Evolutionary conservation across 1,284 basidiomycete genomes (phyloP).

Genomic region (Mycena citricolor): DNA sequence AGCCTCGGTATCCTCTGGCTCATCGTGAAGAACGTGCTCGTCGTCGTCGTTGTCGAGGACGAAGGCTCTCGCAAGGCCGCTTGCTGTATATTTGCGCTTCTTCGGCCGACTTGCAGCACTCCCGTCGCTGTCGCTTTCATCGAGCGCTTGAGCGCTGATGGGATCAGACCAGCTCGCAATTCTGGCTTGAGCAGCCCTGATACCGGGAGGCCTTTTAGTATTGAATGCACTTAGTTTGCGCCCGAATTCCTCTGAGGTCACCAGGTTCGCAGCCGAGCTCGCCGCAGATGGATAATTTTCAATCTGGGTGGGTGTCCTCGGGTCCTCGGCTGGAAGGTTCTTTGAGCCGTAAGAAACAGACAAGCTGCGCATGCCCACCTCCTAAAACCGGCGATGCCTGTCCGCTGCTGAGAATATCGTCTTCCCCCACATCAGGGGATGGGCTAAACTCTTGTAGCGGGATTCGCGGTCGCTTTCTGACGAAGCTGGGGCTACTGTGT

Average conservation of each 20-base stretch:
- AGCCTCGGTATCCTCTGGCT: constrained; percentile 15
- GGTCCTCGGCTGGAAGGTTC: constrained; percentile 34
- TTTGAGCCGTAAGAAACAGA: no score
- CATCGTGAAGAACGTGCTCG: constrained; percentile 15
- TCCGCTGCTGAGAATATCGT: constrained; percentile 68
- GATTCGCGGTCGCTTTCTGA: constrained; percentile 12
- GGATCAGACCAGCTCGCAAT: constrained; percentile 57
- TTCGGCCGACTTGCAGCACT: constrained; percentile 16
- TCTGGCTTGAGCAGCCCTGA: constrained; percentile 33
- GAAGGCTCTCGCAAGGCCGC: constrained; percentile 8
- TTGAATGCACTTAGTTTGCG: constrained; percentile 48
- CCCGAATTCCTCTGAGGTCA: constrained; percentile 37
- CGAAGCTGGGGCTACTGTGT: background rate
- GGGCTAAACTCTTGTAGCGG: constrained; percentile 10
- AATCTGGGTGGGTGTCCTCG: constrained; percentile 45
- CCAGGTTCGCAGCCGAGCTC: constrained; percentile 44
- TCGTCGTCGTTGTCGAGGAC: constrained; percentile 21
- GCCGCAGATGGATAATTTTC: constrained; percentile 34
- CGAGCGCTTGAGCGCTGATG: constrained; percentile 38
- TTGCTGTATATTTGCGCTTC: constrained; percentile 18
- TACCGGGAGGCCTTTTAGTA: constrained; percentile 38
- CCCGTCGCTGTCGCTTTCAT: constrained; percentile 22
- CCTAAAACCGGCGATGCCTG: constrained; percentile 68
- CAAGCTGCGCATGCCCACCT: no score
- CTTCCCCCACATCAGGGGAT: constrained; percentile 46